phyloP scores from a whole-genome alignment of 2,329 filamentous ascomycete genomes.

The Chaetomium strumarium region DNA sequence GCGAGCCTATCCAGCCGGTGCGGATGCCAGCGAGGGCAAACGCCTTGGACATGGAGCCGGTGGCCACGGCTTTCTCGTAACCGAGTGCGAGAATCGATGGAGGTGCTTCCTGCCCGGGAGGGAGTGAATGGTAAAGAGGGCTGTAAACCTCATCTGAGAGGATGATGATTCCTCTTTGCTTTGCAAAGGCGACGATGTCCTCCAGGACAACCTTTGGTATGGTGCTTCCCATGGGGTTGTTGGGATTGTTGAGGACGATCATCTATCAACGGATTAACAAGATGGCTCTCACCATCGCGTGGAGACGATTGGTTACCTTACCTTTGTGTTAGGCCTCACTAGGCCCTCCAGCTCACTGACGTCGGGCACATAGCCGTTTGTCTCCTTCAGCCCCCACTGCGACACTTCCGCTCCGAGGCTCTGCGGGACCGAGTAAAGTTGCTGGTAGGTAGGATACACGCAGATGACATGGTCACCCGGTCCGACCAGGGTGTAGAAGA shows the following conservation, averaged over 20 bases:
- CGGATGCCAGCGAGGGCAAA: slow-evolving; percentile 78
- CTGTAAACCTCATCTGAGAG: slow-evolving; percentile 79
- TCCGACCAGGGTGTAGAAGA: slow-evolving; percentile 65
- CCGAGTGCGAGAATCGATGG: slow-evolving; percentile 66
- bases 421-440: slow-evolving; percentile 69
- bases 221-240: slow-evolving; percentile 73
- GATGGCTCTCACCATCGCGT: not conserved
- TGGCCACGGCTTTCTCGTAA: slow-evolving; percentile 65
- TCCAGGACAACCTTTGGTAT: slow-evolving; percentile 57
- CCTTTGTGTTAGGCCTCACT: slow-evolving; percentile 64
- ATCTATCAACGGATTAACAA: slow-evolving; percentile 31
- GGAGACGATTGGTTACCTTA: slow-evolving; percentile 45
- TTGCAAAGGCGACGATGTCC: slow-evolving; percentile 58
- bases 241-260: slow-evolving; percentile 62
- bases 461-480: slow-evolving; percentile 79
- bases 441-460: slow-evolving; percentile 82
- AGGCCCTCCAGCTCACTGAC: slow-evolving; percentile 59
- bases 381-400: slow-evolving; percentile 63
- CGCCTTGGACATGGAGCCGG: slow-evolving; percentile 79
- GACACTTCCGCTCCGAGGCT: slow-evolving; percentile 72
- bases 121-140: slow-evolving; percentile 67
- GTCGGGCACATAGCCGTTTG: slow-evolving; percentile 62
- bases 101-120: slow-evolving; percentile 46
- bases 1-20: slow-evolving; percentile 74
- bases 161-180: slow-evolving; percentile 57